A percentile compares a stretch with the other conserved stretches of the same genome.
Conservation (phyloP, 2,329 filamentous ascomycete genomes). For the Nannizziopsis barbatae region DNA sequence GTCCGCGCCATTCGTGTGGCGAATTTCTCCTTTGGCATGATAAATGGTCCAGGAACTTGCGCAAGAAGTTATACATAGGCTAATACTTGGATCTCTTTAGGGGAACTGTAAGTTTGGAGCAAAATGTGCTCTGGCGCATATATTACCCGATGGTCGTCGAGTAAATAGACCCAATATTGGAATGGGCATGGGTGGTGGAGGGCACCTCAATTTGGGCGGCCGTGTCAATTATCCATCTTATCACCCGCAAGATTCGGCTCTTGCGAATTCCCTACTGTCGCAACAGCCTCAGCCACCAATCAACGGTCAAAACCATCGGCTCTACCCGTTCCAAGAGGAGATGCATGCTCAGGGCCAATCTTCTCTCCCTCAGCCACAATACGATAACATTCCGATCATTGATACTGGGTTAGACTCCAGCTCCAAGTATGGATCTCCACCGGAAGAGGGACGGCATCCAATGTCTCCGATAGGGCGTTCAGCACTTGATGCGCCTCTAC, state of each 20-base stretch:
- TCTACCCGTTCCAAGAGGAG: conserved; percentile 36
- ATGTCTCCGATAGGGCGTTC: conserved; percentile 66
- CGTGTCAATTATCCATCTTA: conserved; percentile 55
- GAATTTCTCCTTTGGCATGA: neutral
- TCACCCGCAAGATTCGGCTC: conserved; percentile 55
- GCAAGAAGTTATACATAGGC: neutral
- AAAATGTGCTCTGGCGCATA: conserved; percentile 93
- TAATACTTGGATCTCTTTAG: conserved; percentile 37
- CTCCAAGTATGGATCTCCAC: conserved; percentile 70
- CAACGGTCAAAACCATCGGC: conserved; percentile 38
- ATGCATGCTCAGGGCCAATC: conserved; percentile 34
- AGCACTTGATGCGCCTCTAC: conserved; percentile 84
- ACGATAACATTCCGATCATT: conserved; percentile 44
- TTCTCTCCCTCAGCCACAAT: conserved; percentile 23
- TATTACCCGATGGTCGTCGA: conserved; percentile 82
- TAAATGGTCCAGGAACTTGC: neutral
- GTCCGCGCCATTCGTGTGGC: neutral
- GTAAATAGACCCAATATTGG: conserved; percentile 60
- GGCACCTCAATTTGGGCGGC: conserved; percentile 53
- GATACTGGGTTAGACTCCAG: conserved; percentile 49
- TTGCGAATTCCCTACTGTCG: conserved; percentile 61
- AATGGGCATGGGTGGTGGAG: conserved; percentile 42
- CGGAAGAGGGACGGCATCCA: conserved; percentile 64
- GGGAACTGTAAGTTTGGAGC: conserved; percentile 98
- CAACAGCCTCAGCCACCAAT: conserved; percentile 51